Evolutionary conservation across 1,284 basidiomycete genomes (phyloP), one percentile per base, ranked within the genome.

Genomic region (Pascua guehoae): DNA sequence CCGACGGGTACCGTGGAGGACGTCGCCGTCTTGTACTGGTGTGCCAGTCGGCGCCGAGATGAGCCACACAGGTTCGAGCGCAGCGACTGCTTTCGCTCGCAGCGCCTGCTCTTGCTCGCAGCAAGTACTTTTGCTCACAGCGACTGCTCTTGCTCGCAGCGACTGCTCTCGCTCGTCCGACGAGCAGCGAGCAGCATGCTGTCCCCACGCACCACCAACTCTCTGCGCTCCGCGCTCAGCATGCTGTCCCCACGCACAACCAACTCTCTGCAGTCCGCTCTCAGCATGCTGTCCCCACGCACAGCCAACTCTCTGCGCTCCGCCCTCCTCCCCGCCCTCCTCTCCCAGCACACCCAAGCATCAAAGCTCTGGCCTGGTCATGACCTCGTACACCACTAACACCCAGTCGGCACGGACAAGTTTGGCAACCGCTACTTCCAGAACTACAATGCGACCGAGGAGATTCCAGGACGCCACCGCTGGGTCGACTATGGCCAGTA

Each of bases 401-500:
- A 5, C n/a, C n/a, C 60, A 60, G 76, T 91, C 54, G 93, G 93
- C 52, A 83, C 81, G 53, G 93, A 97, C 81, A 85, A 88, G 88
- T 92, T 94, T 72, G 91, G 91, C 39, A 94, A 93, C 81, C 82
- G 83, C 58, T 97, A 94, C 78, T 96, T 84, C 71, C 90, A 97
- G 82, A 94, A 97, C 78, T 75, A 84, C 72, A 87, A 92, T 71
- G 81, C 84, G 37, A 84, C 86, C 66, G 88, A 94, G 66, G 91
- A 94, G 74, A 73, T 91, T 45, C 91, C 91, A 61, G 91, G 90
- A 69, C 89, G 92, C 69, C 90, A 93, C 73, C 84, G 92, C 75
- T 95, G 92, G 93, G 86, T 96, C 47, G 93, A 95, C 79, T 91
- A 84, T 69, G 82, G 86, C 40, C 90, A 93, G 80, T 88, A 94